Evolutionary conservation across 495 filamentous ascomycete species (phyloP).

Genomic region (Hypoxylon perforatum): DNA sequence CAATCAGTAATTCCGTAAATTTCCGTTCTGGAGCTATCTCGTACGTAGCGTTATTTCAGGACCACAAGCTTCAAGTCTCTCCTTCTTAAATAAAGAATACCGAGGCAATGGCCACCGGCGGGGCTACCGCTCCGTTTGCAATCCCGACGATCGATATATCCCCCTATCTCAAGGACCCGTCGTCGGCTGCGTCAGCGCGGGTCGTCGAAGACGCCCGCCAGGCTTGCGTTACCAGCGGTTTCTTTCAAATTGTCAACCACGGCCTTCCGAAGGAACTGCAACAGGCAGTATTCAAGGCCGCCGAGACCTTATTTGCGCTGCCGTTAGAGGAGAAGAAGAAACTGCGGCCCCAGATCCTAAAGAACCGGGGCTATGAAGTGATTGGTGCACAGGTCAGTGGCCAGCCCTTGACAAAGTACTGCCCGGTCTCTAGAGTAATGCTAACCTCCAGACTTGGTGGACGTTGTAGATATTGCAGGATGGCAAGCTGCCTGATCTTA

Average conservation of each 20-base stretch:
- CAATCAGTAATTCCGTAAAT: background rate
- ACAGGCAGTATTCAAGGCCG: slow-evolving; percentile 51
- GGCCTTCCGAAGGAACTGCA: slow-evolving; percentile 53
- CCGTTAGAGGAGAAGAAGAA: slow-evolving; percentile 61
- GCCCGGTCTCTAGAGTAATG: background rate
- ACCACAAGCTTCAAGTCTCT: too few species aligned
- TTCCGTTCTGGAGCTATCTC: too few species aligned
- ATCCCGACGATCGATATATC: slow-evolving; percentile 48
- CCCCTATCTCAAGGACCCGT: slow-evolving; percentile 46
- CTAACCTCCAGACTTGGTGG: slow-evolving; percentile 4
- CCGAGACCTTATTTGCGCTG: slow-evolving; percentile 59
- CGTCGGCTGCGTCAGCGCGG: slow-evolving; percentile 28
- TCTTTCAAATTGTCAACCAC: slow-evolving; percentile 61
- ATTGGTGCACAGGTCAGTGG: slow-evolving; percentile 55
- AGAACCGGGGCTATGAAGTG: slow-evolving; percentile 64
- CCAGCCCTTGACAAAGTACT: too few species aligned
- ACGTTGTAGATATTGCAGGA: slow-evolving; percentile 52
- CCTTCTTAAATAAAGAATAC: too few species aligned
- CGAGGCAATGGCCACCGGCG: slow-evolving; percentile 2
- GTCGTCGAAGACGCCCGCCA: slow-evolving; percentile 50
- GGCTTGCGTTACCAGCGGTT: slow-evolving; percentile 65
- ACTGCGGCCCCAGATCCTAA: slow-evolving; percentile 46
- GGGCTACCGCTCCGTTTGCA: slow-evolving; percentile 21
- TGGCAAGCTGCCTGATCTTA: slow-evolving; percentile 59
- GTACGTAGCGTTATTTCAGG: too few species aligned